Percentiles rank a stretch among this genome's conserved stretches.
These are phyloP conservation scores for Ceriops zippeliana DNA, from an alignment of 345 rosid species.

Conservation along the genomic window DNA sequence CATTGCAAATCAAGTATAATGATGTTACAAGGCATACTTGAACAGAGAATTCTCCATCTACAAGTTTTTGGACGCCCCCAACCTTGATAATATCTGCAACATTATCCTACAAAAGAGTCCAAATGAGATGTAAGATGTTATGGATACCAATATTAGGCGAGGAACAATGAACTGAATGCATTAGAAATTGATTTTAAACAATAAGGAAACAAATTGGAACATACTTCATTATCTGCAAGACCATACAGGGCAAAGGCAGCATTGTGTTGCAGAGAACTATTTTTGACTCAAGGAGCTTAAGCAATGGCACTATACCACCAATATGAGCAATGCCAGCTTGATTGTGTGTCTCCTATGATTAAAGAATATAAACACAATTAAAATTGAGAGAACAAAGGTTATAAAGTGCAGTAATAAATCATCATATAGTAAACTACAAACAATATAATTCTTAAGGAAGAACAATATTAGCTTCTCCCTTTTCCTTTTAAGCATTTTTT, in stretches of 20 bases:
- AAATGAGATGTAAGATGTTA: not conserved
- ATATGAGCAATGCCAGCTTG: conserved; percentile 77
- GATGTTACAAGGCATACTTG: conserved; percentile 42
- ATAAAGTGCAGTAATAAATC: too few species aligned
- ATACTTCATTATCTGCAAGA: conserved; percentile 77
- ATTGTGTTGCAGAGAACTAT: conserved; percentile 64
- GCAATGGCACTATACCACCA: conserved; percentile 57
- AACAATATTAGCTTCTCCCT: too few species aligned
- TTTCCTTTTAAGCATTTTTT: too few species aligned
- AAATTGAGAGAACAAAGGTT: too few species aligned
- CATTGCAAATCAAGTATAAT: conserved; percentile 3
- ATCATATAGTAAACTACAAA: too few species aligned
- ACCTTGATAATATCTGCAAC: conserved; percentile 53
- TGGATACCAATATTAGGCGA: not conserved
- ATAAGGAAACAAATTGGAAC: not conserved
- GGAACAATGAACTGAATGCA: not conserved
- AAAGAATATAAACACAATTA: not conserved
- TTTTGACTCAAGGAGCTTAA: conserved; percentile 58
- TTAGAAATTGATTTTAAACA: not conserved
- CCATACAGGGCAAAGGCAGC: conserved; percentile 73
- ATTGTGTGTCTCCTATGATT: conserved; percentile 60
- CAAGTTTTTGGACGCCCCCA: conserved; percentile 64
- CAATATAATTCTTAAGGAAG: too few species aligned
- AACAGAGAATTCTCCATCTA: conserved; percentile 47
- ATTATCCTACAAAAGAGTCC: conserved; percentile 44